Conservation (phyloP, 345 rosid species). For the Passiflora organensis region DNA sequence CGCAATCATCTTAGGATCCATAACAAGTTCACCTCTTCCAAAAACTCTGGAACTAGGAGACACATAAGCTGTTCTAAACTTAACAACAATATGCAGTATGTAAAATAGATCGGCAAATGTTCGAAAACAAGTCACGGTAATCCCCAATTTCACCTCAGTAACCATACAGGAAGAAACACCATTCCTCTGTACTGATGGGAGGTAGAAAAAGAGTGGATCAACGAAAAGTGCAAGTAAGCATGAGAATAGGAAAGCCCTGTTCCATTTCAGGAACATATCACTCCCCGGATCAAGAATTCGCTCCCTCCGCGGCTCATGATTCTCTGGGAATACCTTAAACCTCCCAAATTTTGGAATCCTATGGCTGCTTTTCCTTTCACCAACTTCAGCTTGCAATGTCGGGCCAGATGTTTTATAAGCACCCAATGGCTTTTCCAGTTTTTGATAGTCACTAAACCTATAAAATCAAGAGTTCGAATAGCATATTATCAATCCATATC, state of each 20-base stretch:
- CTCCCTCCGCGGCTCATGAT: constrained; percentile 36
- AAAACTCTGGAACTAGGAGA: constrained; percentile 69
- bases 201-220: constrained; percentile 78
- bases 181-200: constrained; percentile 48
- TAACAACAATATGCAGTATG: constrained; percentile 49
- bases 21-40: constrained; percentile 80
- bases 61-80: constrained; percentile 76
- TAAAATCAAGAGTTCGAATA: constrained; percentile 7
- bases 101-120: constrained; percentile 69
- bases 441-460: constrained; percentile 34
- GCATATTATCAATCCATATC: constrained; percentile 1
- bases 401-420: constrained; percentile 38
- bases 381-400: constrained; percentile 30
- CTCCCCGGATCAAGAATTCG: constrained; percentile 69
- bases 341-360: constrained; percentile 39
- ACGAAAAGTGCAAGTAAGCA: constrained; percentile 73
- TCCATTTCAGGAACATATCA: constrained; percentile 49
- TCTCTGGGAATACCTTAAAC: constrained; percentile 57
- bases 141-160: constrained; percentile 55
- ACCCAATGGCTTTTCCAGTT: constrained; percentile 39
- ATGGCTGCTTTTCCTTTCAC: constrained; percentile 15
- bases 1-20: constrained; percentile 60
- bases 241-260: constrained; percentile 68
- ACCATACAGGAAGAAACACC: constrained; percentile 51
- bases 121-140: constrained; percentile 62